Evolutionary conservation across 257 asterid species (phyloP), one percentile per base, ranked within the genome.

Genomic region (Forsythia suspensa): DNA sequence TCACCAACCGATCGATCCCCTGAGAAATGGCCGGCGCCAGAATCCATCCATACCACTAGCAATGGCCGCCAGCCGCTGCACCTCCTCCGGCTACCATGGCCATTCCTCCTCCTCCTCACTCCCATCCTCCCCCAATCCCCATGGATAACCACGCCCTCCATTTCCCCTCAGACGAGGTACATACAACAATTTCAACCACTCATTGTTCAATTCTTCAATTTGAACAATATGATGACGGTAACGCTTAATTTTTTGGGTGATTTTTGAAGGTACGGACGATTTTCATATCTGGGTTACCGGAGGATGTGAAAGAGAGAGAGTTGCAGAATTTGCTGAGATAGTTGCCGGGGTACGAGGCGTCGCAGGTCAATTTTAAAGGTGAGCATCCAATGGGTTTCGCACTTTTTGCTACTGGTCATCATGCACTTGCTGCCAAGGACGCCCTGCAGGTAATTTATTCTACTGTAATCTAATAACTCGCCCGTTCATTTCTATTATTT

Each of bases 341-440:
- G 99, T 80, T 96, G 48, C 99, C 98, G 6, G 99, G 99, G 16
- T 96, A 92, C 55, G 99, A 96, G 90, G 98, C 99, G 2, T 96
- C 98, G 15, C 99, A 96, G 88, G 97, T 96, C 78, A 96, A 96
- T 85, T 92, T 89, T 85, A 96, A 96, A 84, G 98, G 97, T 34
- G 99, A 96, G 82, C 92, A 88, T 76, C 99, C 99, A 5, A 90
- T 96, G 96, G 99, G 99, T 67, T 96, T 94, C 68, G 99, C 98
- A 4, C 95, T 96, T 24, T 96, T 94, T 70, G 89, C 99, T 51
- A 87, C 92, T 52, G 87, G 86, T 12, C 99, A 92, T 79, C 84
- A 84, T 48, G 98, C 99, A 44, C 80, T 94, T 65, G 94, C 98
- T 80, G 99, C 99, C 51, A 94, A 92, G 87, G 99, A 96, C 39